These are phyloP conservation scores for Solanum piurae DNA, from an alignment of 257 asterid genomes.

Conservation along the genomic window DNA sequence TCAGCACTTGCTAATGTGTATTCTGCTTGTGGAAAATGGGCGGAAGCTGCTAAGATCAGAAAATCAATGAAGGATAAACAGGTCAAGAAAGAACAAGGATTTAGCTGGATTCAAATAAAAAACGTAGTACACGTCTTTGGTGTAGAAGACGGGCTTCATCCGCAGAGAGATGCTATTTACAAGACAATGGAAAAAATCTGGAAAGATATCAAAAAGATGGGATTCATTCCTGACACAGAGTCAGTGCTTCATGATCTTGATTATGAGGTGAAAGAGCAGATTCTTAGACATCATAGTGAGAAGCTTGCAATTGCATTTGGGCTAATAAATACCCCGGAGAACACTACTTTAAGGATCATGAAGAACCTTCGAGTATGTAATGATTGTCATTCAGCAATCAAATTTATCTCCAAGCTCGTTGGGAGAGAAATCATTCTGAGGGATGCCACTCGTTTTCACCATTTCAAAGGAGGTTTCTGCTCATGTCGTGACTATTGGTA, in stretches of 20 bases:
- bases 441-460: slow-evolving; percentile 82
- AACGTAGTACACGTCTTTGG: slow-evolving; percentile 64
- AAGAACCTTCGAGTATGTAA: slow-evolving; percentile 88
- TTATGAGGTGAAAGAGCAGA: slow-evolving; percentile 63
- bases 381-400: slow-evolving; percentile 78
- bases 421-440: slow-evolving; percentile 58
- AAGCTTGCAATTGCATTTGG: slow-evolving; percentile 86
- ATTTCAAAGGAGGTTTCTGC: slow-evolving; percentile 60
- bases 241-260: slow-evolving; percentile 83
- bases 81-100: slow-evolving; percentile 86
- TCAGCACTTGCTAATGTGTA: slow-evolving; percentile 78
- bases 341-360: slow-evolving; percentile 64
- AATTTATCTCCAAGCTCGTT: slow-evolving; percentile 53
- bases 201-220: slow-evolving; percentile 77
- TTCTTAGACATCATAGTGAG: slow-evolving; percentile 79
- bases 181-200: slow-evolving; percentile 41
- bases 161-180: slow-evolving; percentile 54
- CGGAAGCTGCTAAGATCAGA: slow-evolving; percentile 66
- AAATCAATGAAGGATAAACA: slow-evolving; percentile 72
- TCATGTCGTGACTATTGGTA: slow-evolving; percentile 30
- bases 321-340: slow-evolving; percentile 56
- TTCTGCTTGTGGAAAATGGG: slow-evolving; percentile 76
- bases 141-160: slow-evolving; percentile 69
- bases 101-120: slow-evolving; percentile 80
- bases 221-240: slow-evolving; percentile 60